Conservation (phyloP, 2,329 filamentous ascomycete species). For the Colletotrichum tabaci region DNA sequence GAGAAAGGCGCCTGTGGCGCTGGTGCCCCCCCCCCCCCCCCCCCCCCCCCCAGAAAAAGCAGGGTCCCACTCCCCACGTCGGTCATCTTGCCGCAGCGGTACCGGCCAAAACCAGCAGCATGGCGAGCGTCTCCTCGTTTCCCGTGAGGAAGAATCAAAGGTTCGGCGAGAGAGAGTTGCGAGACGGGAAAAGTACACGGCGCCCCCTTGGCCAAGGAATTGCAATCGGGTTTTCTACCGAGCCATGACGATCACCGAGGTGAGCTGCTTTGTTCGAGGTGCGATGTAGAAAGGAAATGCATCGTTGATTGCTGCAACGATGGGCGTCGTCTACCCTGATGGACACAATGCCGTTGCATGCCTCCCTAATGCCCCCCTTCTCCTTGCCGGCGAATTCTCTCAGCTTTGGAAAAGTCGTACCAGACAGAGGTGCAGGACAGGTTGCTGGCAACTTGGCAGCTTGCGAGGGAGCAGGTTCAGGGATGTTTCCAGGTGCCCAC, state of each 20-base stretch:
- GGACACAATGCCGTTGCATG: constrained; percentile 14
- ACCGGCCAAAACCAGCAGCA: neutral
- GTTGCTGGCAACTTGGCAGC: constrained; percentile 5
- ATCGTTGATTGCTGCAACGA: neutral
- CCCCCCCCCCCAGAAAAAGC: neutral
- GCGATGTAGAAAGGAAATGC: constrained; percentile 6
- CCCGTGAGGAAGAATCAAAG: constrained; percentile 9
- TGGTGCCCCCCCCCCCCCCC: neutral
- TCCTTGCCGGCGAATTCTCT: constrained; percentile 11
- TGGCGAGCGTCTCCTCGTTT: constrained; percentile 13
- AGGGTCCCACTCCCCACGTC: constrained; percentile 1
- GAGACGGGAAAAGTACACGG: constrained; percentile 26
- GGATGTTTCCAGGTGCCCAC: constrained; percentile 33
- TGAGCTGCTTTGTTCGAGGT: constrained; percentile 20
- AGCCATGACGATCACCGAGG: constrained; percentile 13
- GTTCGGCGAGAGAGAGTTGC: neutral
- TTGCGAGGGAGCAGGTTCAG: constrained; percentile 24
- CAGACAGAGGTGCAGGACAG: constrained; percentile 32
- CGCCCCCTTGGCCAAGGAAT: neutral
- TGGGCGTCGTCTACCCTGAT: constrained; percentile 10
- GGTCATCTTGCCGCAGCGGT: constrained; percentile 5
- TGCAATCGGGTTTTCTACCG: constrained; percentile 27
- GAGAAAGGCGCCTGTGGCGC: constrained; percentile 32
- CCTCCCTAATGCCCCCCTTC: neutral
- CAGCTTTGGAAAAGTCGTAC: constrained; percentile 32